phyloP scores from a whole-genome alignment of 106 monocot genomes.

The Chionographis japonica region DNA sequence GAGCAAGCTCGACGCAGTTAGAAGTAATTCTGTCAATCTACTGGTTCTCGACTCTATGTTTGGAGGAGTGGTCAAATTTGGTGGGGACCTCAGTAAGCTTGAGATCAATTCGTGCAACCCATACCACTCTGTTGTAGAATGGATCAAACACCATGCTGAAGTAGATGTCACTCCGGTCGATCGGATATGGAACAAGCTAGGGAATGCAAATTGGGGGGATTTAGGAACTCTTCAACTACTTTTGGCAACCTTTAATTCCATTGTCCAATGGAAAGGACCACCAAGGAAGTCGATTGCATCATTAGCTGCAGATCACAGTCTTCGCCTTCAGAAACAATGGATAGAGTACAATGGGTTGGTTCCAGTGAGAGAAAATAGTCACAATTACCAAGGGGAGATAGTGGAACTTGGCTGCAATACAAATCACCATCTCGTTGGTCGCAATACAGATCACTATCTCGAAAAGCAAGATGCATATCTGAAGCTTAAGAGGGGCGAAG shows the following conservation, averaged over 20 bases:
- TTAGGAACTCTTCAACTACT: slow-evolving; percentile 34
- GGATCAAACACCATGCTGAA: slow-evolving; percentile 30
- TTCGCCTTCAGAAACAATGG: slow-evolving; percentile 21
- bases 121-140: slow-evolving; percentile 22
- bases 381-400: slow-evolving; percentile 10
- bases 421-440: not conserved
- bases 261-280: slow-evolving; percentile 19
- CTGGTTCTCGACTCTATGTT: slow-evolving; percentile 31
- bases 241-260: slow-evolving; percentile 29
- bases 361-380: not conserved
- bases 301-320: slow-evolving; percentile 21
- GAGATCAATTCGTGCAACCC: slow-evolving; percentile 11
- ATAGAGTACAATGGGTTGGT: slow-evolving; percentile 1
- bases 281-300: slow-evolving; percentile 17
- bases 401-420: slow-evolving; percentile 1
- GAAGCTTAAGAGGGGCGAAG: slow-evolving; percentile 14
- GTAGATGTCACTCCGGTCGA: slow-evolving; percentile 28
- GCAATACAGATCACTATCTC: too few relatives aligned
- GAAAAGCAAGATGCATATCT: not conserved
- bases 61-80: slow-evolving; percentile 34
- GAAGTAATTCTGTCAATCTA: slow-evolving; percentile 5
- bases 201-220: slow-evolving; percentile 37
- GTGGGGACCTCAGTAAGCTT: slow-evolving; percentile 22
- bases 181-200: slow-evolving; percentile 39
- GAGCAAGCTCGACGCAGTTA: slow-evolving; percentile 1